Percentiles rank a stretch among this genome's conserved stretches.
Evolutionary conservation across 2,329 filamentous ascomycete genomes (phyloP).

Genomic region (Sclerotinia borealis): DNA sequence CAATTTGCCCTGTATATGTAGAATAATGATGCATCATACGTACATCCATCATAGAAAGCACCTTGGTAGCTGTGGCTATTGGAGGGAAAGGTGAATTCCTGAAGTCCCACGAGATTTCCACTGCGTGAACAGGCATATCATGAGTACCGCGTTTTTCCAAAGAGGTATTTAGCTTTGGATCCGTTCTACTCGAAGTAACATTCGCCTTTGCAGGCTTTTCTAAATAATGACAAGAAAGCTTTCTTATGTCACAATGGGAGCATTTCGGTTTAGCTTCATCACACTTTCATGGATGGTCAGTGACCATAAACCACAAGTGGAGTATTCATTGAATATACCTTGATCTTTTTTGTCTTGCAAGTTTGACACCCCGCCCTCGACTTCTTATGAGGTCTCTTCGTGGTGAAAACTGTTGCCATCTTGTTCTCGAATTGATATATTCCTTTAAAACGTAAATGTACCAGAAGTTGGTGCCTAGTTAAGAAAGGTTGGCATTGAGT

Average conservation of each 20-base stretch:
- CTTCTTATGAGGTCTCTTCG: constrained; percentile 31
- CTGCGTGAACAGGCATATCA: background rate
- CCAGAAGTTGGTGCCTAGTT: background rate
- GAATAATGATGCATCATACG: constrained; percentile 30
- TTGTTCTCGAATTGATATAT: background rate
- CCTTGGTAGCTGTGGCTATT: constrained; percentile 16
- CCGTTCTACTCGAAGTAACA: background rate
- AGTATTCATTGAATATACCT: constrained; percentile 17
- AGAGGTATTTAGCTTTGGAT: background rate
- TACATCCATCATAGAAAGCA: constrained; percentile 22
- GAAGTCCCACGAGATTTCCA: constrained; percentile 8
- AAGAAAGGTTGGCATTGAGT: background rate
- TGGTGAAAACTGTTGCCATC: constrained; percentile 19
- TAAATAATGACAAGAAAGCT: constrained; percentile 25
- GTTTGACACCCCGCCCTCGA: constrained; percentile 29
- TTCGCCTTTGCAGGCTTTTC: background rate
- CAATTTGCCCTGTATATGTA: constrained; percentile 19
- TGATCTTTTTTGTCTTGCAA: constrained; percentile 30
- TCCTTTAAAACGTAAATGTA: background rate
- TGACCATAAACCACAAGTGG: background rate
- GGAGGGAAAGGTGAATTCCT: constrained; percentile 13
- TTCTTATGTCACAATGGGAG: constrained; percentile 25
- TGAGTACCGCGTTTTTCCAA: background rate
- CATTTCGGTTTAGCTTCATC: constrained; percentile 30
- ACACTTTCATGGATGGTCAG: constrained; percentile 22